Evolutionary conservation across 2,329 filamentous ascomycete species (phyloP).

Genomic region (Phyllachora maydis): DNA sequence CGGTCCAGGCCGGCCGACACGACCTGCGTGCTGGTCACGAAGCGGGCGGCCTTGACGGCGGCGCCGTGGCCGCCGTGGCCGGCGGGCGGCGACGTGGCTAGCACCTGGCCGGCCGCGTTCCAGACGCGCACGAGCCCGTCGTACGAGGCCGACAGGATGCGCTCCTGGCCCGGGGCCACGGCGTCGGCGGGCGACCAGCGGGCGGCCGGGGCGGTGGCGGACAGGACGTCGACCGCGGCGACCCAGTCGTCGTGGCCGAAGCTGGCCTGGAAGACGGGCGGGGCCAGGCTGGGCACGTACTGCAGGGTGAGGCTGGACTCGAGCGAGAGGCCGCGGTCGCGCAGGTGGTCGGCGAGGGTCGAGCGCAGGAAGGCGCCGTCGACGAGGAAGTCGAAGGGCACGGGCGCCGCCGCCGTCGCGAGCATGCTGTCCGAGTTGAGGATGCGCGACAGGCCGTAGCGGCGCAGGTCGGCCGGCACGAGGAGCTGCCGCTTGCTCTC

Average conservation of each 20-base stretch:
- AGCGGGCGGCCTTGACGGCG: constrained; percentile 65
- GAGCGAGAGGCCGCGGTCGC: constrained; percentile 65
- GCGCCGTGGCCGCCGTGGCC: constrained; percentile 54
- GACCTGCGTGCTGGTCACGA: constrained; percentile 57
- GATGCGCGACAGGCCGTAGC: constrained; percentile 49
- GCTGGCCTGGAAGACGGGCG: constrained; percentile 71
- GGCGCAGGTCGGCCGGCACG: constrained; percentile 44
- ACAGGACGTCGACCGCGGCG: constrained; percentile 65
- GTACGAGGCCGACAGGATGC: constrained; percentile 82
- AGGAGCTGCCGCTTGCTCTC: constrained; percentile 40
- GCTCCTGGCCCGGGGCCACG: constrained; percentile 39
- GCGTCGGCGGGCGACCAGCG: constrained; percentile 28
- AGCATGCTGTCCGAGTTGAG: constrained; percentile 56
- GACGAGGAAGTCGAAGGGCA: constrained; percentile 87
- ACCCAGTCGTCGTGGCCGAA: constrained; percentile 99
- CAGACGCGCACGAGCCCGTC: constrained; percentile 79
- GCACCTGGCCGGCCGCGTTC: constrained; percentile 70
- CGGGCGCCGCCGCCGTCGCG: constrained; percentile 36
- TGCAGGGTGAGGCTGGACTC: constrained; percentile 78
- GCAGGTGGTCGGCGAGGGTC: constrained; percentile 78
- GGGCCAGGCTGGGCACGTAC: constrained; percentile 81
- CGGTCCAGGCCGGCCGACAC: constrained; percentile 71
- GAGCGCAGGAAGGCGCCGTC: constrained; percentile 83
- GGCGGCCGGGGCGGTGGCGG: constrained; percentile 39
- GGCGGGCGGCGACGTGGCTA: constrained; percentile 52